Conservation (phyloP, 805 yeast species). For the Maudiozyma pseudohumilis region DNA sequence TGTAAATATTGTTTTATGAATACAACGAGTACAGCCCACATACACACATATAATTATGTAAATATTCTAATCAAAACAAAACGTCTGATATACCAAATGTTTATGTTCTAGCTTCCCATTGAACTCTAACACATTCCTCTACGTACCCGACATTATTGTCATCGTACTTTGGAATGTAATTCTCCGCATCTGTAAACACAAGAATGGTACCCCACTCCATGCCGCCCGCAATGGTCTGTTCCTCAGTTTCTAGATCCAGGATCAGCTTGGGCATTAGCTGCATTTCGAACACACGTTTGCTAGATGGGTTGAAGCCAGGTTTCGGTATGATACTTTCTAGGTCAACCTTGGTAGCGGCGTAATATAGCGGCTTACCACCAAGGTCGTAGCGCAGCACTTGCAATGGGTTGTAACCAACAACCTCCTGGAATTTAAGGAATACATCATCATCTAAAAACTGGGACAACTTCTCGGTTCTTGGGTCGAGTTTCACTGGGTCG, state of each 20-base stretch:
- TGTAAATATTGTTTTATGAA: not conserved
- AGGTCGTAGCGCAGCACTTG: conserved; percentile 83
- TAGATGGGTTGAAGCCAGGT: conserved; percentile 52
- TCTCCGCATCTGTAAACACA: conserved; percentile 67
- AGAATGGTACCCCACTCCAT: conserved; percentile 98
- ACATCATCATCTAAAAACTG: conserved; percentile 60
- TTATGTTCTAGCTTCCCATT: conserved; percentile 53
- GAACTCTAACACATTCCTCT: conserved; percentile 75
- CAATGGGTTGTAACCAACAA: conserved; percentile 69
- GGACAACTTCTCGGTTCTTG: conserved; percentile 40
- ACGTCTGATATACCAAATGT: not conserved
- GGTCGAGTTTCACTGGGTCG: conserved; percentile 25
- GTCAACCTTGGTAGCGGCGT: conserved; percentile 39
- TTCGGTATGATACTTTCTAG: conserved; percentile 38
- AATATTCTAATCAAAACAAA: not conserved
- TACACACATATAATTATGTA: not conserved
- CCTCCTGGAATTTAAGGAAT: conserved; percentile 69
- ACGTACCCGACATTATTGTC: conserved; percentile 65
- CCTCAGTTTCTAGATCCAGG: conserved; percentile 57
- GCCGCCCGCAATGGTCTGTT: conserved; percentile 46
- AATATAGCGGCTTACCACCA: conserved; percentile 69
- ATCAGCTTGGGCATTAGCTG: conserved; percentile 94
- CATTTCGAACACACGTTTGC: conserved; percentile 61
- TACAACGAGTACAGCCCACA: not conserved
- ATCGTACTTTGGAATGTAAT: conserved; percentile 48